phyloP scores from a whole-genome alignment of 169 alveolate genomes.

The Eimeria necatrix region DNA sequence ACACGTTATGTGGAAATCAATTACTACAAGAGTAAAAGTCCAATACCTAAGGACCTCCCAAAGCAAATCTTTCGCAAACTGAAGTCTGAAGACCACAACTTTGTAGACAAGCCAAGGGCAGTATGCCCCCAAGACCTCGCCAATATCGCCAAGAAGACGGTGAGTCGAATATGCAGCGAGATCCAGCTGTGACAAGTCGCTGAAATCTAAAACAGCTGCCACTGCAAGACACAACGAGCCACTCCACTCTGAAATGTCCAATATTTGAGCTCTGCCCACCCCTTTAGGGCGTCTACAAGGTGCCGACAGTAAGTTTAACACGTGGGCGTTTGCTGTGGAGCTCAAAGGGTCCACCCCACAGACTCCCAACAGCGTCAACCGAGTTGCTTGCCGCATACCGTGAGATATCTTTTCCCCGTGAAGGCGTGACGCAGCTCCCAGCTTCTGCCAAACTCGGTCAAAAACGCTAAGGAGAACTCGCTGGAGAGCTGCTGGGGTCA shows the following conservation, averaged over 20 bases:
- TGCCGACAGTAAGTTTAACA: no score
- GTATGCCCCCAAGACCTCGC: slow-evolving; percentile 60
- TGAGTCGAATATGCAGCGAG: slow-evolving; percentile 71
- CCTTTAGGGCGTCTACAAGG: no score
- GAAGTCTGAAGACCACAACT: slow-evolving; percentile 27
- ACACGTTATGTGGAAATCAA: not conserved
- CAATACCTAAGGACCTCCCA: slow-evolving; percentile 62
- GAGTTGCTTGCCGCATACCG: slow-evolving; percentile 11
- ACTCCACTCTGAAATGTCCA: not conserved
- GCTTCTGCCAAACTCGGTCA: slow-evolving; percentile 30
- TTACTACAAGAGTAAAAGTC: not conserved
- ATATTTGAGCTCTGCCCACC: no score
- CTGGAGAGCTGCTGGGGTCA: slow-evolving; percentile 61
- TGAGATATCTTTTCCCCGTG: slow-evolving; percentile 54
- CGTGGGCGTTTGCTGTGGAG: no score
- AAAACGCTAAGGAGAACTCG: slow-evolving; percentile 23
- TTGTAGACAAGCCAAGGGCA: slow-evolving; percentile 69
- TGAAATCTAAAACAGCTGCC: slow-evolving; percentile 62
- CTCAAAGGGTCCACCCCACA: no score
- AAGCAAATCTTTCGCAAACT: slow-evolving; percentile 52
- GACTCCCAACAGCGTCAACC: not conserved
- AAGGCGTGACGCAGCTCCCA: slow-evolving; percentile 33
- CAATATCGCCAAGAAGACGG: slow-evolving; percentile 64
- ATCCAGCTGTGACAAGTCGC: slow-evolving; percentile 62
- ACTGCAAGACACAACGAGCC: slow-evolving; percentile 45